Base-by-base conservation (phyloP, 495 filamentous ascomycete species). In the Tricharina praecox region DNA sequence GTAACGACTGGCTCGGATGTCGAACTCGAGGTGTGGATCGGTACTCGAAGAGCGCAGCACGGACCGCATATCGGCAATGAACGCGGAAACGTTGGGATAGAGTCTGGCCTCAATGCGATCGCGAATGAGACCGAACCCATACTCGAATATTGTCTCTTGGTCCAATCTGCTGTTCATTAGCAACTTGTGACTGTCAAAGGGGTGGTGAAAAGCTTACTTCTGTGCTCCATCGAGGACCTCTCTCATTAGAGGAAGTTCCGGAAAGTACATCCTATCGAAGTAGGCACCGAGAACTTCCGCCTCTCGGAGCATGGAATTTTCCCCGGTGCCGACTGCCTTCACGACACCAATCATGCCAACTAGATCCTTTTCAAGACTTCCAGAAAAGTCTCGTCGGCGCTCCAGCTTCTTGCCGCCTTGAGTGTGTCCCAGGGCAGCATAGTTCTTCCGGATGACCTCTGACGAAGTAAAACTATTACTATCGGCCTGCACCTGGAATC, bases 391-490 rank as follows among this genome's bases (percentile, higher is more conserved):
- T 54, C 93, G 84, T 38, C 90, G 77, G 39, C 83, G 72, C 45
- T 77, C 68, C 19, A 99, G 69, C 47, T 83, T 76, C 25, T 79
- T 74, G 50, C 78, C 74, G 23, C 90, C 90, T 23, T 50, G 45
- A 38, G 76, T 75, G 20, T 78, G 79, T 26, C 90, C 90, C 83
- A 94, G 88, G 18, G 80, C 79, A 4, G 81, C 78, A 65, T 90
- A 99, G 57, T 96, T 83, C 47, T 93, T 76, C 24, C 90, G 72
- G 1, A 86, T 92, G 53, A 99, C 81, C 64, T 99, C 92, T 79
- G 93, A 90, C 0, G 84, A 90, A 0, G 86, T 84, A 62, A 96
- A 97, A 19, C 50, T 51, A 24, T 58, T 56, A 0, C 83, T 80
- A 59, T 94, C 88, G 75, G 86, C 80, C 63, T 93, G 87, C 25